Evolutionary conservation across 2,329 filamentous ascomycete genomes (phyloP).

Genomic region (Hypomyces rosellus): DNA sequence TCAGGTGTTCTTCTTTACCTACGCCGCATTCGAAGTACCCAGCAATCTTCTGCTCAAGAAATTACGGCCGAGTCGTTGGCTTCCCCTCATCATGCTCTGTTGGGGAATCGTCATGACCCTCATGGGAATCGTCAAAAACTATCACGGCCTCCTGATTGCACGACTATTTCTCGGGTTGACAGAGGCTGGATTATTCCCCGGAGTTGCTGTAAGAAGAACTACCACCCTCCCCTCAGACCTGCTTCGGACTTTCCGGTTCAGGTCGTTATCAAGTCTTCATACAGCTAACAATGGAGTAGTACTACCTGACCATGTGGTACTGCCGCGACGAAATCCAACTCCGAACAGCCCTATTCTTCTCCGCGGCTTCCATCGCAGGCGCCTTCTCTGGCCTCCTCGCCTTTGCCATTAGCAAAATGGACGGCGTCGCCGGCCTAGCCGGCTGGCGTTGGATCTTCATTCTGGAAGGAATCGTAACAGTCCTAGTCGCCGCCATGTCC

Average conservation of each 20-base stretch:
- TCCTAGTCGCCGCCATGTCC: slow-evolving; percentile 57
- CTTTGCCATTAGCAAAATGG: slow-evolving; percentile 63
- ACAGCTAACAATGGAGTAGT: slow-evolving; percentile 20
- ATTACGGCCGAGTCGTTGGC: slow-evolving; percentile 65
- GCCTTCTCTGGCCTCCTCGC: slow-evolving; percentile 70
- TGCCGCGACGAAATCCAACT: slow-evolving; percentile 50
- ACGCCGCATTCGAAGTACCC: slow-evolving; percentile 68
- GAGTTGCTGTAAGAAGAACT: slow-evolving; percentile 40
- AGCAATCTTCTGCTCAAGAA: slow-evolving; percentile 73
- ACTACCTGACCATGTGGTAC: slow-evolving; percentile 55
- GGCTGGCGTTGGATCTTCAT: slow-evolving; percentile 65
- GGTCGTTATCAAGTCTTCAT: not conserved
- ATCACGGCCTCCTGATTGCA: slow-evolving; percentile 39
- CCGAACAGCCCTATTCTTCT: slow-evolving; percentile 70
- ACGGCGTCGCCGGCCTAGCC: slow-evolving; percentile 52
- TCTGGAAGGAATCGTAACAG: slow-evolving; percentile 63
- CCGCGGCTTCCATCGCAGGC: slow-evolving; percentile 71
- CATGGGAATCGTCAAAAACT: slow-evolving; percentile 47
- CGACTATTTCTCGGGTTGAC: slow-evolving; percentile 58
- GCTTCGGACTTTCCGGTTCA: no score
- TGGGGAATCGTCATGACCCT: slow-evolving; percentile 45
- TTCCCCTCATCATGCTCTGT: slow-evolving; percentile 68
- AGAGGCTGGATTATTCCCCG: slow-evolving; percentile 62
- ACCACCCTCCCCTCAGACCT: not conserved
- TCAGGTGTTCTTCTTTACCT: slow-evolving; percentile 69